Conservation (phyloP, 2,329 filamentous ascomycete species). For the Calonectria pteridis region DNA sequence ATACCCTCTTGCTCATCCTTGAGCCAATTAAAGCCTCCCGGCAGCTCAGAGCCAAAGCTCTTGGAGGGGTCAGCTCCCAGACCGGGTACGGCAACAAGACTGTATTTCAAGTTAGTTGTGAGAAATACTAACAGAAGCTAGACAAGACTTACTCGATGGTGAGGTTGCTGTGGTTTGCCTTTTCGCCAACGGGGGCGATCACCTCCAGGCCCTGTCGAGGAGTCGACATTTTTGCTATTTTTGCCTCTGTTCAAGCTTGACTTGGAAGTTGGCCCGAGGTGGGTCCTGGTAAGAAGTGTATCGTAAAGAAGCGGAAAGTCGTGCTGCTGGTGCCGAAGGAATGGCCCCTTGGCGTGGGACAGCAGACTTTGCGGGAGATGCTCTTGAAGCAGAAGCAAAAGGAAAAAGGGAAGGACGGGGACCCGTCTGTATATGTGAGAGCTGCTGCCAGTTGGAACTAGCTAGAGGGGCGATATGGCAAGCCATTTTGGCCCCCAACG, state of each 20-base stretch:
- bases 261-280: not conserved
- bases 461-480: not conserved
- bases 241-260: not conserved
- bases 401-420: not conserved
- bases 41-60: conserved; percentile 21
- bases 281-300: too few species aligned
- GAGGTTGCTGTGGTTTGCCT: conserved; percentile 7
- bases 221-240: conserved; percentile 3
- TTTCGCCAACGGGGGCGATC: not conserved
- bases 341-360: not conserved
- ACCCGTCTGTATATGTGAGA: not conserved
- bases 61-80: conserved; percentile 26
- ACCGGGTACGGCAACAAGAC: conserved; percentile 18
- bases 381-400: not conserved
- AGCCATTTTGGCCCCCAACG: conserved; percentile 11
- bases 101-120: not conserved
- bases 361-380: not conserved
- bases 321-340: not conserved
- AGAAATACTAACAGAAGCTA: not conserved
- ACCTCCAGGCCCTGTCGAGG: conserved; percentile 17
- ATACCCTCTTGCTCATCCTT: conserved; percentile 22
- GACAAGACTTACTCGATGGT: conserved; percentile 9
- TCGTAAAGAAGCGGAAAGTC: not conserved
- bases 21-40: conserved; percentile 26
- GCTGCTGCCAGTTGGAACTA: not conserved